These are phyloP conservation scores for Fonsecaea nubica DNA, from an alignment of 2,329 filamentous ascomycete species.

Conservation along the genomic window DNA sequence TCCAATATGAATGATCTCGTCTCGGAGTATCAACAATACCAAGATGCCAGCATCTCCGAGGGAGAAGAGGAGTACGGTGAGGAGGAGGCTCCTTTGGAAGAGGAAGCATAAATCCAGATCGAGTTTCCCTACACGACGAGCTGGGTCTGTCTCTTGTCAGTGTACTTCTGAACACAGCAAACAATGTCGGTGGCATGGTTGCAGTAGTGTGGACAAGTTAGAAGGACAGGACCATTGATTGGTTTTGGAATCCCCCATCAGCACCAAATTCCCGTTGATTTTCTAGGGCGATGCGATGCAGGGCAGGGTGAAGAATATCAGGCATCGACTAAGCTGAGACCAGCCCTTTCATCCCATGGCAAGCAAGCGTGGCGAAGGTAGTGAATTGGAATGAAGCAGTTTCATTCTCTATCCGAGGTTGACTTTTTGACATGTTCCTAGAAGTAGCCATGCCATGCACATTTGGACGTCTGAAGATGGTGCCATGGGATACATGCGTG, in stretches of 20 bases:
- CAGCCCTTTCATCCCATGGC: slow-evolving; percentile 7
- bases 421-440: not conserved
- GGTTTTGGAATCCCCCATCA: slow-evolving; percentile 24
- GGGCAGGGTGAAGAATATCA: slow-evolving; percentile 8
- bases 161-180: slow-evolving; percentile 10
- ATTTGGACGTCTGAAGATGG: no score
- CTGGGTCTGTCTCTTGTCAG: slow-evolving; percentile 2
- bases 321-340: slow-evolving; percentile 9
- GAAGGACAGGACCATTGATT: slow-evolving; percentile 30
- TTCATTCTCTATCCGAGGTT: not conserved
- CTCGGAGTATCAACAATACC: slow-evolving; percentile 99
- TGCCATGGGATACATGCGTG: no score
- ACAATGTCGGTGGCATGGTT: slow-evolving; percentile 16
- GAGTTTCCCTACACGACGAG: not conserved
- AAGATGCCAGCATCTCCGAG: slow-evolving; percentile 97
- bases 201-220: slow-evolving; percentile 9
- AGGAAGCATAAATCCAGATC: slow-evolving; percentile 34
- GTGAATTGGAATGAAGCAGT: slow-evolving; percentile 8
- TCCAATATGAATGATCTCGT: slow-evolving; percentile 99
- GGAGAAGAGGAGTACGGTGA: slow-evolving; percentile 84
- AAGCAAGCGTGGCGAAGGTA: slow-evolving; percentile 7
- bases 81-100: slow-evolving; percentile 37
- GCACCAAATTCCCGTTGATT: slow-evolving; percentile 18
- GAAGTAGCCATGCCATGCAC: not conserved
- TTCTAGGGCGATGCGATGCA: slow-evolving; percentile 17